Percentiles rank a stretch among this genome's conserved stretches.
These are phyloP conservation scores for Taphrina betulina DNA, from an alignment of 1,139 yeast species.

Conservation along the genomic window DNA sequence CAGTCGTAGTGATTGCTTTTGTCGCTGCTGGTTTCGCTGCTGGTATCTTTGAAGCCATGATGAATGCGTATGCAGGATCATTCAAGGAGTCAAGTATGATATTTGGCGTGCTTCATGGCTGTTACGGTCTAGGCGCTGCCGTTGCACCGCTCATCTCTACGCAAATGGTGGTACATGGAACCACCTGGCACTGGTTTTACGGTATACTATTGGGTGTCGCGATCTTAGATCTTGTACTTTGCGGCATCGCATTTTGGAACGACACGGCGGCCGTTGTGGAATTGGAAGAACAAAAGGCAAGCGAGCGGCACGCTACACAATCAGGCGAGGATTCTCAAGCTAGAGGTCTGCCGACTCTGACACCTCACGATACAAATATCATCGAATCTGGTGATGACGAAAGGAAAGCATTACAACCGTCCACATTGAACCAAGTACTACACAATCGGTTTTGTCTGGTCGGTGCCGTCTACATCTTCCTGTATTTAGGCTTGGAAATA, in stretches of 20 bases:
- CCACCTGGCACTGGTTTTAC: conserved; percentile 58
- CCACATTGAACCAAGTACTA: conserved; percentile 5
- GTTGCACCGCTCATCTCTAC: conserved; percentile 61
- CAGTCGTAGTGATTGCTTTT: conserved; percentile 53
- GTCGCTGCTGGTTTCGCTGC: conserved; percentile 62
- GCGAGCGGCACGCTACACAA: conserved; percentile 5
- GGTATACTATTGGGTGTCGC: conserved; percentile 51
- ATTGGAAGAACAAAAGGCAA: background rate
- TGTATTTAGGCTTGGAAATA: conserved; percentile 70
- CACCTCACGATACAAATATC: background rate
- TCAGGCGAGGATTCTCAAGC: background rate
- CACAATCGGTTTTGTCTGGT: conserved; percentile 32
- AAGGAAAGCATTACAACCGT: background rate
- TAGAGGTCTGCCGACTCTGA: background rate
- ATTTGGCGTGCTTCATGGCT: conserved; percentile 58
- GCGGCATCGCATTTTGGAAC: conserved; percentile 48
- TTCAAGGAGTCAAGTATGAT: conserved; percentile 53
- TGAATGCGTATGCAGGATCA: conserved; percentile 57
- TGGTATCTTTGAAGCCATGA: conserved; percentile 58
- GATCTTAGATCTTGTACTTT: conserved; percentile 43
- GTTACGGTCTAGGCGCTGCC: conserved; percentile 65
- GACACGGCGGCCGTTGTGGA: conserved; percentile 36
- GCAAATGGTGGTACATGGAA: conserved; percentile 51
- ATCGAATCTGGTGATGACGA: background rate
- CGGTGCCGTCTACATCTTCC: conserved; percentile 49